Evolutionary conservation across 805 yeast genomes (phyloP).

Genomic region (Torulaspora indica): DNA sequence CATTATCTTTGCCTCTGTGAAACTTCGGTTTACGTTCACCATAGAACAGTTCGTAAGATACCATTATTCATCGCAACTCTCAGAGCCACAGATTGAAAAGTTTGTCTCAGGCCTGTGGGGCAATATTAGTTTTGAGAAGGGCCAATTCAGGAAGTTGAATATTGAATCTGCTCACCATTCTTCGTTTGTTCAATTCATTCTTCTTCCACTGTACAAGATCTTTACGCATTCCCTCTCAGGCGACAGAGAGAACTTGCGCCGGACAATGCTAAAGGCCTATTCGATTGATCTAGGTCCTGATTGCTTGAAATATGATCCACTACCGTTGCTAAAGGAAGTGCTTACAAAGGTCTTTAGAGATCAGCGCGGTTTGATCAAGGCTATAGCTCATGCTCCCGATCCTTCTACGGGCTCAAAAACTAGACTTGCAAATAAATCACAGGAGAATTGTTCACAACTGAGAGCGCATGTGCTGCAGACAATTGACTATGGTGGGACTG

Average conservation of each 20-base stretch:
- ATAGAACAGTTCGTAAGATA: slow-evolving; percentile 57
- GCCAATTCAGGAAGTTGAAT: slow-evolving; percentile 39
- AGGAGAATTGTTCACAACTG: slow-evolving; percentile 1
- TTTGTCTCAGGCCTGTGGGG: slow-evolving; percentile 74
- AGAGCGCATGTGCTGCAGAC: slow-evolving; percentile 56
- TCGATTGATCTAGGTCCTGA: slow-evolving; percentile 42
- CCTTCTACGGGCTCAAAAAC: slow-evolving; percentile 36
- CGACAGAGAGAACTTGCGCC: slow-evolving; percentile 42
- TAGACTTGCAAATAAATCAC: not conserved
- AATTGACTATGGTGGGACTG: slow-evolving; percentile 50
- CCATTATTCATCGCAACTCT: slow-evolving; percentile 41
- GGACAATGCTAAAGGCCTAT: slow-evolving; percentile 46
- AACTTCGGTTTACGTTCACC: slow-evolving; percentile 59
- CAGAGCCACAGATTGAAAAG: slow-evolving; percentile 33
- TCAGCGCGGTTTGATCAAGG: slow-evolving; percentile 50
- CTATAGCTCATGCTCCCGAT: slow-evolving; percentile 19
- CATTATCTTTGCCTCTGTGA: slow-evolving; percentile 70
- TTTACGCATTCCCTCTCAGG: slow-evolving; percentile 55
- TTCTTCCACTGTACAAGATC: slow-evolving; percentile 78
- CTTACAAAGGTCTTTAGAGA: slow-evolving; percentile 51
- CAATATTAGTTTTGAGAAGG: slow-evolving; percentile 47
- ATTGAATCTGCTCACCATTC: slow-evolving; percentile 30
- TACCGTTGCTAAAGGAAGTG: slow-evolving; percentile 51
- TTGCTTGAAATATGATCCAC: slow-evolving; percentile 50
- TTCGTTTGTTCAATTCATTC: slow-evolving; percentile 59